Evolutionary conservation across 2,329 filamentous ascomycete species (phyloP), one percentile per base, ranked within the genome.

Genomic region (Penicillium vulpinum): DNA sequence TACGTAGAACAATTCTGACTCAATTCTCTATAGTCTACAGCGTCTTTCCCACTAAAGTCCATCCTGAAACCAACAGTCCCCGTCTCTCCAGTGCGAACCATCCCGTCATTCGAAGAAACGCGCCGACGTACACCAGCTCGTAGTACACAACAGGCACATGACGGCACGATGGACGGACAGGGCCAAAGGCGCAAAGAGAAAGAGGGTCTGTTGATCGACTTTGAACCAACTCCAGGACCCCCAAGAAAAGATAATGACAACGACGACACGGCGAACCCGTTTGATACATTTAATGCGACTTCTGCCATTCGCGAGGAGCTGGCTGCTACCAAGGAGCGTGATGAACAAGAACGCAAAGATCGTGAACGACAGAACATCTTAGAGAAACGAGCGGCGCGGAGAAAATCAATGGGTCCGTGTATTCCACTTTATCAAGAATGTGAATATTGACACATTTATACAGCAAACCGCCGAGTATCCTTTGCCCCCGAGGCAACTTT

Each of bases 401-500:
- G 94, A 65, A 97, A 97, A 73, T 97, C 92, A 18, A 83, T 96
- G 56, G 92, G 82, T 84, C 73, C 36, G 72, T 66, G 9, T 35
- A 8, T 36, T 18, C 11, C 21, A 16, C 10, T 15, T 16, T 16
- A 21, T 28, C 15, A n/a, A 13, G 10, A 8, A 26, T 35, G 0
- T 16, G 28, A 33, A 22, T 33, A 47, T 65, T 71, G 54, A 72
- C 51, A 54, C 47, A 56, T 52, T 44, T 35, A 53, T 35, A 39
- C 58, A 83, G 84, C 93, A 46, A 96, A 94, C 72, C 87, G 94
- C 68, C 87, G 94, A 70, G 94, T 99, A 33, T 97, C 93, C 0
- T 99, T 99, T 75, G 94, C 94, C 5, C 94, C 94, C 1, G 94
- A 99, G 76, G 94, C 94, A 13, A 99, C 94, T 4, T 82, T 99